These are phyloP conservation scores for Chondrostereum purpureum DNA, from an alignment of 1,284 basidiomycete species.

Conservation along the genomic window DNA sequence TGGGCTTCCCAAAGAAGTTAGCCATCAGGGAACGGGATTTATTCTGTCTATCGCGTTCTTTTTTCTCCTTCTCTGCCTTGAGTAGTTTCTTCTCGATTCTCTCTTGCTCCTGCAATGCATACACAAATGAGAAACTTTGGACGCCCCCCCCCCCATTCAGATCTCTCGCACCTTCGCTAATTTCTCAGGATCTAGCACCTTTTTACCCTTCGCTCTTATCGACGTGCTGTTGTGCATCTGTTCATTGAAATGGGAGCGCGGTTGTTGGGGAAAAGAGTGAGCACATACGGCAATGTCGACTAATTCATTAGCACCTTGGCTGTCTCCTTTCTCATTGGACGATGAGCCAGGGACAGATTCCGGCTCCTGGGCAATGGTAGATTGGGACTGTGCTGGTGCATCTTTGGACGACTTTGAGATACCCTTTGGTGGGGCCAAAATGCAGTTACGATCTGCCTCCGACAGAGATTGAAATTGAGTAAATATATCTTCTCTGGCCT, in stretches of 20 bases:
- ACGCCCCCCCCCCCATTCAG: background rate
- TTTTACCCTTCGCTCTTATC: slow-evolving; percentile 40
- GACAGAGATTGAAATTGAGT: slow-evolving; percentile 48
- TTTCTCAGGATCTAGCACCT: slow-evolving; percentile 48
- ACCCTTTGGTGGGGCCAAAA: too few relatives aligned
- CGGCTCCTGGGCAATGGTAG: too few relatives aligned
- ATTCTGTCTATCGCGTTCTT: slow-evolving; percentile 57
- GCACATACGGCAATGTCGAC: slow-evolving; percentile 13
- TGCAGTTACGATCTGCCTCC: slow-evolving; percentile 43
- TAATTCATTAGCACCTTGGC: slow-evolving; percentile 29
- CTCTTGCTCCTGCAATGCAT: slow-evolving; percentile 50
- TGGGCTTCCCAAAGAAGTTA: slow-evolving; percentile 66
- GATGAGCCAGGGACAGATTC: too few relatives aligned
- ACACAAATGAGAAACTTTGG: slow-evolving; percentile 5
- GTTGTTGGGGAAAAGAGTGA: background rate
- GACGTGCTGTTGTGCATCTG: slow-evolving; percentile 1
- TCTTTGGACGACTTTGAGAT: too few relatives aligned
- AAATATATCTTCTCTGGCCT: slow-evolving; percentile 60
- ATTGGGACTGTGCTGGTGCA: too few relatives aligned
- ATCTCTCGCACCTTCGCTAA: slow-evolving; percentile 44
- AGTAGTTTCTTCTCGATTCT: slow-evolving; percentile 58
- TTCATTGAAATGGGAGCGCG: too few relatives aligned
- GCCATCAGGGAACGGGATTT: slow-evolving; percentile 71
- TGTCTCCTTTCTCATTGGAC: too few relatives aligned
- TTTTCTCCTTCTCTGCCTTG: slow-evolving; percentile 62